Percentiles rank a stretch among this genome's conserved stretches.
Conservation (phyloP, 768 basidiomycete species). For the Inosperma sp. region DNA sequence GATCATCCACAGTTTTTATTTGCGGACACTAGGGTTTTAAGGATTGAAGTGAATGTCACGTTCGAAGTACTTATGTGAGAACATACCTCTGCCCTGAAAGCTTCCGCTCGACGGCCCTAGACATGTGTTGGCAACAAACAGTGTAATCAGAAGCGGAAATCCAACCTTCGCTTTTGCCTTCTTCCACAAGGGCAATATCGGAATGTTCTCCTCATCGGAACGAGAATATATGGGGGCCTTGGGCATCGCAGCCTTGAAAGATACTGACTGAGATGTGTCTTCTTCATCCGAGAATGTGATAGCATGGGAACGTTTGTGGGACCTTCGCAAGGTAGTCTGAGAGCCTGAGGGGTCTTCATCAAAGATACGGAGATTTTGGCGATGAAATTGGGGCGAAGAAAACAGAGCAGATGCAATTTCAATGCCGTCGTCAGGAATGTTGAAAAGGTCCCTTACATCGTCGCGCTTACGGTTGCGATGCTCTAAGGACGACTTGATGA, state of each 20-base stretch:
- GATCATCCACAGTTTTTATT: too few species aligned
- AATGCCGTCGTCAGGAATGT: neutral
- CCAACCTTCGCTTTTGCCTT: neutral
- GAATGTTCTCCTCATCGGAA: too few species aligned
- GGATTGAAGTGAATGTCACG: neutral
- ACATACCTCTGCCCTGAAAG: neutral
- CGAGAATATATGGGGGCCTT: too few species aligned
- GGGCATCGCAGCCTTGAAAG: too few species aligned
- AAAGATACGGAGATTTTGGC: too few species aligned
- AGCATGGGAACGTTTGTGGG: neutral
- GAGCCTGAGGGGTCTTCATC: too few species aligned
- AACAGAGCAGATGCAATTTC: neutral
- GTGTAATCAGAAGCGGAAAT: neutral
- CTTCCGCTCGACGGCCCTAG: neutral
- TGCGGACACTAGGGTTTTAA: neutral
- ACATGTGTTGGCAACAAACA: too few species aligned
- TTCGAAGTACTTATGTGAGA: neutral
- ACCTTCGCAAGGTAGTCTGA: too few species aligned
- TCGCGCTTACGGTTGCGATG: neutral
- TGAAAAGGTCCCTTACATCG: neutral
- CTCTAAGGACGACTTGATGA: too few species aligned
- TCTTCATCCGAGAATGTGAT: neutral
- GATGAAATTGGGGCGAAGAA: too few species aligned
- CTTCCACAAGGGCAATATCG: too few species aligned
- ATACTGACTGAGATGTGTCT: neutral